phyloP scores from a whole-genome alignment of 495 filamentous ascomycete genomes.

The Aspergillus ellipticus region DNA sequence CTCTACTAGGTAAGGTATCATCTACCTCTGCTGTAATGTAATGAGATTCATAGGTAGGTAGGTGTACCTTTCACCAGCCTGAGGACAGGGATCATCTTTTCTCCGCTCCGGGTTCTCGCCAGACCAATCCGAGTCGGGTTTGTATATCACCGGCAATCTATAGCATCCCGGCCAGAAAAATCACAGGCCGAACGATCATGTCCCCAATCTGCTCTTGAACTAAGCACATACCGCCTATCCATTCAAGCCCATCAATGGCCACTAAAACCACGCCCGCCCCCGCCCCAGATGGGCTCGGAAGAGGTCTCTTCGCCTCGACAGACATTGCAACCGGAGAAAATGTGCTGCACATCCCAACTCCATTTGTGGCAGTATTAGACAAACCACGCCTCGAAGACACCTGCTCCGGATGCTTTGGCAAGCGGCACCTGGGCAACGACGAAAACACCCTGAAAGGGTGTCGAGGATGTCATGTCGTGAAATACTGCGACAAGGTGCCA shows the following conservation, averaged over 20 bases:
- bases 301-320: slow-evolving; percentile 39
- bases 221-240: not conserved
- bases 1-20: too few relatives aligned
- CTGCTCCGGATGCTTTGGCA: slow-evolving; percentile 44
- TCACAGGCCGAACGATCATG: too few relatives aligned
- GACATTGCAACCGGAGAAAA: slow-evolving; percentile 34
- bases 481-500: slow-evolving; percentile 63
- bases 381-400: slow-evolving; percentile 36
- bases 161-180: too few relatives aligned
- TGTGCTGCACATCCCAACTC: slow-evolving; percentile 35
- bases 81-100: not conserved
- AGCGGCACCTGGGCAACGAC: slow-evolving; percentile 22
- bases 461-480: slow-evolving; percentile 56
- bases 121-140: slow-evolving; percentile 9
- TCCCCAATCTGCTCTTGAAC: not conserved
- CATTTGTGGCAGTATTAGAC: slow-evolving; percentile 44
- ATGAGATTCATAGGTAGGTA: too few relatives aligned
- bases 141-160: slow-evolving; percentile 14
- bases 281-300: slow-evolving; percentile 33
- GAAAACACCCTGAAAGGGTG: slow-evolving; percentile 48
- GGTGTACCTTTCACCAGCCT: too few relatives aligned
- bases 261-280: slow-evolving; percentile 27
- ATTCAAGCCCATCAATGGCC: slow-evolving; percentile 16
- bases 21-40: too few relatives aligned
- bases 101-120: not conserved